phyloP scores from a whole-genome alignment of 805 yeast species.

The Saccharomycopsis sp. region DNA sequence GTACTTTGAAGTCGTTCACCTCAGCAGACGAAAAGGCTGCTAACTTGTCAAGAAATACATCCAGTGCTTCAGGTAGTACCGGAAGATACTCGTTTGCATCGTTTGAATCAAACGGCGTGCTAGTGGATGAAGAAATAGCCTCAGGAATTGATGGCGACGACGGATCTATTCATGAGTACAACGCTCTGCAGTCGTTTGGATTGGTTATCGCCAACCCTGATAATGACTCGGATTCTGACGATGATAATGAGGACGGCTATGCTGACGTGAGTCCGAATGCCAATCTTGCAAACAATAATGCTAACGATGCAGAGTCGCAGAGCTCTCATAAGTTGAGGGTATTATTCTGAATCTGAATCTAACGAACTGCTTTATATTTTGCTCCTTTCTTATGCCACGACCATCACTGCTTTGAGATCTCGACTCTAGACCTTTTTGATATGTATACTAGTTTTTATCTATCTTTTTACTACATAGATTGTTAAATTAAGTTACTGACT shows the following conservation, averaged over 20 bases:
- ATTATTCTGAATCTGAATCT: constrained; percentile 4
- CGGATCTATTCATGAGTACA: constrained; percentile 18
- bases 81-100: constrained; percentile 19
- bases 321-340: constrained; percentile 10
- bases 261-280: not conserved
- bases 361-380: no score
- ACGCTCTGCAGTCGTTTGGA: constrained; percentile 9
- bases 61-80: constrained; percentile 9
- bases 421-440: not conserved
- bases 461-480: not conserved
- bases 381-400: not conserved
- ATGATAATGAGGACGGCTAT: not conserved
- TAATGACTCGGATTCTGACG: constrained; percentile 12
- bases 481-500: no score
- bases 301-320: not conserved
- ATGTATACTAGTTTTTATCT: not conserved
- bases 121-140: constrained; percentile 17
- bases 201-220: constrained; percentile 21
- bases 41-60: constrained; percentile 13
- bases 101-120: constrained; percentile 12
- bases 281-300: not conserved
- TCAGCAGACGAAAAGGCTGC: constrained; percentile 6
- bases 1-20: constrained; percentile 15
- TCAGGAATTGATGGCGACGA: constrained; percentile 14
- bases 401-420: not conserved